Evolutionary conservation across 1,284 basidiomycete species (phyloP).

Genomic region (Papiliotrema laurentii): DNA sequence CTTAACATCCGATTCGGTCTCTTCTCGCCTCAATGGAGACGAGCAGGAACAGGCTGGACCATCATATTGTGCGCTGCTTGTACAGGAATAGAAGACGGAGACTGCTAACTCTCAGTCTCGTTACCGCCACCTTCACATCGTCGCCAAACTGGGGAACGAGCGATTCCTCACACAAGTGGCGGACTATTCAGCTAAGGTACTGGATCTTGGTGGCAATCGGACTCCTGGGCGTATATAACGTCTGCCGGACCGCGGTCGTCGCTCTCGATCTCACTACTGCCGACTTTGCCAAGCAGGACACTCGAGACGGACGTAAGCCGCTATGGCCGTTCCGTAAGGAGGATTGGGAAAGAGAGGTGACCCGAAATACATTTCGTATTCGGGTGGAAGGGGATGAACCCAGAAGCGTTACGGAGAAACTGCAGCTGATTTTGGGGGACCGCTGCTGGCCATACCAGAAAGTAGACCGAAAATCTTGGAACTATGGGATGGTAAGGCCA

Average conservation of each 20-base stretch:
- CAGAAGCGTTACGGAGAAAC: conserved; percentile 11
- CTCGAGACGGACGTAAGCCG: conserved; percentile 20
- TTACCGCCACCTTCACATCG: conserved; percentile 15
- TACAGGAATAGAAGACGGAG: no score
- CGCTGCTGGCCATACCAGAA: conserved; percentile 15
- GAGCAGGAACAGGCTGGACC: conserved; percentile 29
- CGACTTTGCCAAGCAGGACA: neutral
- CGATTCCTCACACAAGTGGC: neutral
- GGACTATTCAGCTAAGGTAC: conserved; percentile 19
- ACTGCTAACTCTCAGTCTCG: conserved; percentile 17
- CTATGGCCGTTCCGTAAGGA: conserved; percentile 14
- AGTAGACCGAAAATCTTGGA: conserved; percentile 8
- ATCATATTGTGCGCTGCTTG: conserved; percentile 26
- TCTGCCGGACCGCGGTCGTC: conserved; percentile 15
- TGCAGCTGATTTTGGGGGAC: conserved; percentile 19
- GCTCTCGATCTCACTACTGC: conserved; percentile 6
- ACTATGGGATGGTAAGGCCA: neutral
- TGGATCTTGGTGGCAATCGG: conserved; percentile 20
- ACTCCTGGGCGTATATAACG: conserved; percentile 27
- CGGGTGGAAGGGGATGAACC: neutral
- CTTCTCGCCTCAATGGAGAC: conserved; percentile 30
- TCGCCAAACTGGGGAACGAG: conserved; percentile 26
- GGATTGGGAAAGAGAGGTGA: neutral
- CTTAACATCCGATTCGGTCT: conserved; percentile 30
- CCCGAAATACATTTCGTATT: neutral